Conservation (phyloP, 768 basidiomycete species). For the Agaricus sinodeliciosus region DNA sequence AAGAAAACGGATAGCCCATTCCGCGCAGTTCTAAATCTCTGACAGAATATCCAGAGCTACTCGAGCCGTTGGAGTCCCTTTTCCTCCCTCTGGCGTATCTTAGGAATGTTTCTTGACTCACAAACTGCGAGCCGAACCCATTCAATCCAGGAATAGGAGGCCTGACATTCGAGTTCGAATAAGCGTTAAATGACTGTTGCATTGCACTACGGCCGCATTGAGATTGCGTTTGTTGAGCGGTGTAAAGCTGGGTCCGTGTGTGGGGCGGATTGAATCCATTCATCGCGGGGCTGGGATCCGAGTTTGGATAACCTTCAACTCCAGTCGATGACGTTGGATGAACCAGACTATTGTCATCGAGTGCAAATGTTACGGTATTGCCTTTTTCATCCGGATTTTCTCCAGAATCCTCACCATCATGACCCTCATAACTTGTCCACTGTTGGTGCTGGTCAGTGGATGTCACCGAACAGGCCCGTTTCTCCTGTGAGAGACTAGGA, state of each 20-base stretch:
- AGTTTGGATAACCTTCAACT: not conserved
- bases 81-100: not conserved
- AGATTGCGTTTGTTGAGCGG: not conserved
- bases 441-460: not conserved
- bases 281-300: not conserved
- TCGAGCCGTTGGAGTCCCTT: slow-evolving; percentile 2
- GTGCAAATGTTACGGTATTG: not conserved
- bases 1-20: not conserved
- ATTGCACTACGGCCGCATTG: not conserved
- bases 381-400: not conserved
- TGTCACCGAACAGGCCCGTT: not conserved
- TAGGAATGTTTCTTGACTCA: not conserved
- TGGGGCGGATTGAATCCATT: not conserved
- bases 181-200: not conserved
- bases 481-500: not conserved
- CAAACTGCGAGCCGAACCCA: not conserved
- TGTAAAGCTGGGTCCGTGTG: not conserved
- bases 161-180: not conserved
- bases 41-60: not conserved
- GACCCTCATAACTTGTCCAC: not conserved
- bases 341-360: not conserved
- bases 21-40: not conserved
- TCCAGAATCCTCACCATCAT: not conserved
- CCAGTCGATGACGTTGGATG: not conserved
- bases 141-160: not conserved